A percentile compares a stretch with the other conserved stretches of the same genome.
Conservation (phyloP, 768 basidiomycete genomes). For the Phylloporus rhodoxanthus region DNA sequence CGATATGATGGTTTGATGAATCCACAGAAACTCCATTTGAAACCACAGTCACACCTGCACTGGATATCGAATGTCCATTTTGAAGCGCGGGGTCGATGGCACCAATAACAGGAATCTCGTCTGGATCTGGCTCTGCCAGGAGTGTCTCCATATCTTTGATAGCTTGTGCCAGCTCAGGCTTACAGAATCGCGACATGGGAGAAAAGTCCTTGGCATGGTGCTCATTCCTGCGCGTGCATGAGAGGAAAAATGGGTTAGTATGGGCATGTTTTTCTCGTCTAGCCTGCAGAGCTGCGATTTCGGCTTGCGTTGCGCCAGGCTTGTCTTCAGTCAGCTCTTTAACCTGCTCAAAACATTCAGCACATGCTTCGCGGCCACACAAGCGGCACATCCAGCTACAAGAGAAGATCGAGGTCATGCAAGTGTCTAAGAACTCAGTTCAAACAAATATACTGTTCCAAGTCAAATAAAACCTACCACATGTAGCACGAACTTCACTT, state of each 20-base stretch:
- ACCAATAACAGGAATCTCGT: constrained; percentile 19
- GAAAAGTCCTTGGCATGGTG: constrained; percentile 65
- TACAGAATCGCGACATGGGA: constrained; percentile 73
- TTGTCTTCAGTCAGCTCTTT: constrained; percentile 54
- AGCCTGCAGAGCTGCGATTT: constrained; percentile 44
- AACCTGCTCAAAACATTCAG: constrained; percentile 74
- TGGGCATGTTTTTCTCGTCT: constrained; percentile 57
- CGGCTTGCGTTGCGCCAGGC: constrained; percentile 41
- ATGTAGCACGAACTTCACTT: constrained; percentile 77
- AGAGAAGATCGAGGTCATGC: constrained; percentile 89
- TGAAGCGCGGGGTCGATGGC: constrained; percentile 29
- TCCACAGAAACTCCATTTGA: constrained; percentile 12
- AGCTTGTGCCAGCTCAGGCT: constrained; percentile 55
- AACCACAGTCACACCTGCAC: not conserved
- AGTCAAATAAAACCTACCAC: constrained; percentile 48
- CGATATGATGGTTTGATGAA: constrained; percentile 1
- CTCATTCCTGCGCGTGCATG: constrained; percentile 65
- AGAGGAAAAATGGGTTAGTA: constrained; percentile 67
- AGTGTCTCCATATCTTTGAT: constrained; percentile 66
- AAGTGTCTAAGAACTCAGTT: constrained; percentile 59
- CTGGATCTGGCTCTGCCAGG: constrained; percentile 30
- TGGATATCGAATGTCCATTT: constrained; percentile 7
- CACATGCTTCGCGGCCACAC: constrained; percentile 87
- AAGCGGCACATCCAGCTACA: constrained; percentile 86
- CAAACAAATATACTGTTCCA: constrained; percentile 4